Evolutionary conservation across 176 grass and related monocot species (phyloP).

Genomic region (Saccharum officinarum): DNA sequence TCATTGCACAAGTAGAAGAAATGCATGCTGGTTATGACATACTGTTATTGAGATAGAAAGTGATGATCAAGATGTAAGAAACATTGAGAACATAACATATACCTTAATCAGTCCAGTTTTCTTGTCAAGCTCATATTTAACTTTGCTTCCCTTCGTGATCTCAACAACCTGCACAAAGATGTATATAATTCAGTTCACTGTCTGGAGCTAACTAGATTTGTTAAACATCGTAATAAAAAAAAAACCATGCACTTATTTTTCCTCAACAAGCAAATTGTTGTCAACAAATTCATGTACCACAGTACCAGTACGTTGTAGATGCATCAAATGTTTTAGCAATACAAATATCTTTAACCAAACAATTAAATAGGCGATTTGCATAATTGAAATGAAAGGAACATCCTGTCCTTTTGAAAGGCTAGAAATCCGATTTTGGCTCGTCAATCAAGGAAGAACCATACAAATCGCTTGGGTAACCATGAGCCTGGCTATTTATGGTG

Average conservation of each 20-base stretch:
- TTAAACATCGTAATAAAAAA: neutral
- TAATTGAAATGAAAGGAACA: neutral
- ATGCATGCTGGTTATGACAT: neutral
- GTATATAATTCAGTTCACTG: neutral
- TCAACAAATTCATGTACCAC: neutral
- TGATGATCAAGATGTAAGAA: neutral
- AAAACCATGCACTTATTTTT: neutral
- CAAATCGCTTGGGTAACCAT: neutral
- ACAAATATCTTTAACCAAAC: neutral
- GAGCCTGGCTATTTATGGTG: neutral
- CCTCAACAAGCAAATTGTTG: neutral
- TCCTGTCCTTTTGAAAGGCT: neutral
- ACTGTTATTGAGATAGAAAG: neutral
- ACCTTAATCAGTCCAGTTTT: constrained; percentile 80
- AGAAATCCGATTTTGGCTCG: neutral
- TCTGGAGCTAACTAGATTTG: neutral
- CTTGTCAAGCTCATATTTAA: constrained; percentile 86
- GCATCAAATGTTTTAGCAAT: neutral
- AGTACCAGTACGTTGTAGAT: neutral
- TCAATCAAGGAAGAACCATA: neutral
- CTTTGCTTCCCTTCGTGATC: constrained; percentile 85
- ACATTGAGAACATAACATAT: constrained; percentile 12
- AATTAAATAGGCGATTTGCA: neutral
- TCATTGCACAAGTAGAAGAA: neutral
- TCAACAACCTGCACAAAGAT: constrained; percentile 55